Evolutionary conservation across 805 yeast species (phyloP).

Genomic region (Cyberlindnera xylosilytica): DNA sequence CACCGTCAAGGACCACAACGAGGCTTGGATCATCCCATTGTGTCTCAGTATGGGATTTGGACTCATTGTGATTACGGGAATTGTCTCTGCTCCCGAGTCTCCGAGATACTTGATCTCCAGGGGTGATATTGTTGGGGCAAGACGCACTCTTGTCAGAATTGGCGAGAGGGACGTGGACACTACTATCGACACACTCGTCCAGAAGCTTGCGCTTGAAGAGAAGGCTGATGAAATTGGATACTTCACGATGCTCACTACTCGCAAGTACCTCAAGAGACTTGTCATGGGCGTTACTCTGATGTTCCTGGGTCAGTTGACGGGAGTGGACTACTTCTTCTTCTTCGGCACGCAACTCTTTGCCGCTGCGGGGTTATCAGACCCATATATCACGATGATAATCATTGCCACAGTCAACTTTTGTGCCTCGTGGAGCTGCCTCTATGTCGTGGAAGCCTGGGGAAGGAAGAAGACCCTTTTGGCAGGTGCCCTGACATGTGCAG

Average conservation of each 20-base stretch:
- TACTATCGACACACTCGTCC: constrained; percentile 4
- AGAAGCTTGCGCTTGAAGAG: constrained; percentile 10
- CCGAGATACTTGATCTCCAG: constrained; percentile 56
- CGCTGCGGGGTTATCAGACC: constrained; percentile 48
- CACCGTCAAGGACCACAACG: constrained; percentile 33
- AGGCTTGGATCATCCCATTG: constrained; percentile 70
- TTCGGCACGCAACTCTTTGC: constrained; percentile 56
- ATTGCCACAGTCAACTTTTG: constrained; percentile 51
- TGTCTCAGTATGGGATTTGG: constrained; percentile 42
- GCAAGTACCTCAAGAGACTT: not conserved
- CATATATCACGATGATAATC: constrained; percentile 52
- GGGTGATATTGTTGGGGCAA: constrained; percentile 52
- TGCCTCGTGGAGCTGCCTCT: constrained; percentile 48
- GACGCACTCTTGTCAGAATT: constrained; percentile 42
- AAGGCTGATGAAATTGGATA: constrained; percentile 21
- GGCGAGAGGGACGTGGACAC: constrained; percentile 42
- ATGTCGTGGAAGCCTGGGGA: constrained; percentile 48
- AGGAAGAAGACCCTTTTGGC: constrained; percentile 36
- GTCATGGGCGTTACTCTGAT: constrained; percentile 50
- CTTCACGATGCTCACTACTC: constrained; percentile 40
- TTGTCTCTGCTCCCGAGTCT: constrained; percentile 65
- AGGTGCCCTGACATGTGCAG: constrained; percentile 45
- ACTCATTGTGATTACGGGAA: constrained; percentile 51
- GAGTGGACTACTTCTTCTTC: constrained; percentile 65
- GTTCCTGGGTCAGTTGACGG: constrained; percentile 58